phyloP scores from a whole-genome alignment of 1,284 basidiomycete genomes.

The Ustilago xerochloae region DNA sequence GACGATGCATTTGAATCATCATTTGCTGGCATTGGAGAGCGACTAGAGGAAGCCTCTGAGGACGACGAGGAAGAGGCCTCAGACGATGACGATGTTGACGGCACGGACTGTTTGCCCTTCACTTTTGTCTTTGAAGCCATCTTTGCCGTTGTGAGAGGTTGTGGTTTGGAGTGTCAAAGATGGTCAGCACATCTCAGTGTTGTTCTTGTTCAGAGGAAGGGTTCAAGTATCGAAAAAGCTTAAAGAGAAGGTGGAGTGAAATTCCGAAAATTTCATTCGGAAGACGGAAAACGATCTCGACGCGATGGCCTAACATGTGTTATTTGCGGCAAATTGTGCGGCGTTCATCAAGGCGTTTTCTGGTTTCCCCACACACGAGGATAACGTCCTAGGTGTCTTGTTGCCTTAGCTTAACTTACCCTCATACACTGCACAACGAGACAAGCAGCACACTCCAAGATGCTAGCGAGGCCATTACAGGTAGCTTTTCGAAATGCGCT shows the following conservation, averaged over 20 bases:
- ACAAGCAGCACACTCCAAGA: not conserved
- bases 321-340: constrained; percentile 17
- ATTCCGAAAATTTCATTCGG: constrained; percentile 37
- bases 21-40: constrained; percentile 1
- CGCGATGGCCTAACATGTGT: constrained; percentile 2
- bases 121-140: constrained; percentile 6
- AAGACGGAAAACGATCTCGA: not conserved
- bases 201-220: not conserved
- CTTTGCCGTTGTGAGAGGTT: not conserved
- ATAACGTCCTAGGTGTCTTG: not conserved
- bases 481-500: not conserved
- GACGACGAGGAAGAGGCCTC: not conserved
- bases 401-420: not conserved
- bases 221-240: not conserved
- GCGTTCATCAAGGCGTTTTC: constrained; percentile 12
- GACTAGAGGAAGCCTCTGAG: constrained; percentile 29
- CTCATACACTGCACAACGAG: not conserved
- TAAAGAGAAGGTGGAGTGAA: constrained; percentile 8
- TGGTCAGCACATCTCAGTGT: not conserved
- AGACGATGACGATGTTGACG: not conserved
- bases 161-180: not conserved
- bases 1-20: too few relatives aligned
- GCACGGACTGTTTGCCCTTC: constrained; percentile 1
- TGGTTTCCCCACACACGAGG: not conserved
- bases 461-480: not conserved